phyloP scores from a whole-genome alignment of 345 rosid genomes.

The Geranium rotundifolium region DNA sequence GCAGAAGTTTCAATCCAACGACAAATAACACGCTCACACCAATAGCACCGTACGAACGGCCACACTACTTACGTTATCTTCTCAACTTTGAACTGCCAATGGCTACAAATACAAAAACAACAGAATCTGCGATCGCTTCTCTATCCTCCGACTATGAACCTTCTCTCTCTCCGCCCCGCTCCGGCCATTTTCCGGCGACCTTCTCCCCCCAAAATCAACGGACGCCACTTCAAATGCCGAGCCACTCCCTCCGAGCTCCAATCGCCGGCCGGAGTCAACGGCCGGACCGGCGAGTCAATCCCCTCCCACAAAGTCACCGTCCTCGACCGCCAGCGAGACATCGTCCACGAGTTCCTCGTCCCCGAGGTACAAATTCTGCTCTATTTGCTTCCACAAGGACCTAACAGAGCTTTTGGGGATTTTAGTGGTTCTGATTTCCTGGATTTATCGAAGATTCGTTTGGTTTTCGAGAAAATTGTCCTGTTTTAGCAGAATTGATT shows the following conservation, averaged over 20 bases:
- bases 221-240: neutral
- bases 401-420: neutral
- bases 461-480: neutral
- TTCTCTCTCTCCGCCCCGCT: conserved; percentile 25
- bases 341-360: conserved; percentile 68
- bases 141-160: conserved; percentile 31
- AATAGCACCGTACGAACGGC: too few species aligned
- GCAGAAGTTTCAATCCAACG: too few species aligned
- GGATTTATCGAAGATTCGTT: neutral
- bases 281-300: conserved; percentile 19
- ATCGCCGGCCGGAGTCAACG: conserved; percentile 28
- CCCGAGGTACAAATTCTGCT: conserved; percentile 62
- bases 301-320: conserved; percentile 78
- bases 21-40: too few species aligned
- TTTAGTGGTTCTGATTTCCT: neutral
- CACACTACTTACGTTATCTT: too few species aligned
- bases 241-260: conserved; percentile 31
- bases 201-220: neutral
- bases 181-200: conserved; percentile 15
- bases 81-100: neutral
- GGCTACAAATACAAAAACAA: neutral
- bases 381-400: neutral
- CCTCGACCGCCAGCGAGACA: conserved; percentile 70
- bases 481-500: conserved; percentile 7
- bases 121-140: neutral